Evolutionary conservation across 2,329 filamentous ascomycete genomes (phyloP).

Genomic region (Hymenoscyphus linearis): DNA sequence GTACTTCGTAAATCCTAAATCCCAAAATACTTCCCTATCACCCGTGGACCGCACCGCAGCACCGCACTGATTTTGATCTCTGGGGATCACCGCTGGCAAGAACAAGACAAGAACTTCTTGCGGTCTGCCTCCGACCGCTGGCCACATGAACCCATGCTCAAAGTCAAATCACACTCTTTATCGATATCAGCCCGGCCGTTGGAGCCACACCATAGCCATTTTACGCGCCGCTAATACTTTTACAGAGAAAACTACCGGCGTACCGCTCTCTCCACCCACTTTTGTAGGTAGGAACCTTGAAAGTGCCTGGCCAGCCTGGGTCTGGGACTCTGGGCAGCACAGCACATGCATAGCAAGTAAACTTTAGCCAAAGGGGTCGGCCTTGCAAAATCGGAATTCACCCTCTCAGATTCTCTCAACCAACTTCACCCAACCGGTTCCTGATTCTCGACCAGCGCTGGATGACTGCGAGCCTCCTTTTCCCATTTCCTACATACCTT

Average conservation of each 20-base stretch:
- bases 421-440: neutral
- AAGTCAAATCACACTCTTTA: neutral
- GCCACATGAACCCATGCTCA: neutral
- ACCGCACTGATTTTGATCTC: too few relatives aligned
- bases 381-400: neutral
- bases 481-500: neutral
- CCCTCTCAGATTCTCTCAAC: neutral
- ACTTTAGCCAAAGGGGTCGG: neutral
- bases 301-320: too few relatives aligned
- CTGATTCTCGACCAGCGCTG: constrained; percentile 1
- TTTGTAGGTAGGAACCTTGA: neutral
- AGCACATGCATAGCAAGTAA: neutral
- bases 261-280: neutral
- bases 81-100: too few relatives aligned
- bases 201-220: too few relatives aligned
- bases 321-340: neutral
- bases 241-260: neutral
- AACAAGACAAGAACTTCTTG: neutral
- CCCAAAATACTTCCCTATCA: too few relatives aligned
- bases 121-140: neutral
- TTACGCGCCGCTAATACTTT: constrained; percentile 5
- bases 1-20: too few relatives aligned
- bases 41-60: too few relatives aligned
- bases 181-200: constrained; percentile 1
- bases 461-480: constrained; percentile 3